Evolutionary conservation across 164 flowering plant genomes (phyloP).

Genomic region (Warburgia ugandensis): DNA sequence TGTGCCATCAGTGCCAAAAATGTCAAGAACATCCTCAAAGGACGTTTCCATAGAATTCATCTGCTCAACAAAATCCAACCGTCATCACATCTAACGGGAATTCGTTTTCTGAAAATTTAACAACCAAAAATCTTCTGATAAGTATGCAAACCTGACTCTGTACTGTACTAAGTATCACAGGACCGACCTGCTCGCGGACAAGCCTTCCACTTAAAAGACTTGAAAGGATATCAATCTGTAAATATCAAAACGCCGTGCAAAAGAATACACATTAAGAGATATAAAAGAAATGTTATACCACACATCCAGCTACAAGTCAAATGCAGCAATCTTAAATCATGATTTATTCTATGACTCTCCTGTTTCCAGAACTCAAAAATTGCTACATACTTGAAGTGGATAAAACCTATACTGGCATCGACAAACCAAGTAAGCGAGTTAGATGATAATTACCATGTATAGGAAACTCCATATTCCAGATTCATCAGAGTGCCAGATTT

Average conservation of each 20-base stretch:
- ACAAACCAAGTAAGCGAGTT: background rate
- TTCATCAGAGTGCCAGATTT: slow-evolving; percentile 75
- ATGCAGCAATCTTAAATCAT: background rate
- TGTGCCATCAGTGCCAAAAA: slow-evolving; percentile 61
- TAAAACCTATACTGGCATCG: no score
- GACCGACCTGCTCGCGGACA: slow-evolving; percentile 85
- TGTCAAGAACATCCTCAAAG: slow-evolving; percentile 56
- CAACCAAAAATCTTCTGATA: background rate
- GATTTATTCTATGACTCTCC: no score
- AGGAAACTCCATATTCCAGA: slow-evolving; percentile 64
- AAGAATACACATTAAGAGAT: background rate
- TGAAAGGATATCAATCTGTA: slow-evolving; percentile 73
- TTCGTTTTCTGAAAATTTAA: background rate
- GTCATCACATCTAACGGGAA: background rate
- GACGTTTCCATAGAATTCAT: slow-evolving; percentile 71
- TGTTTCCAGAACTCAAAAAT: no score
- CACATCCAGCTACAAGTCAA: background rate
- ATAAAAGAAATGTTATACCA: no score
- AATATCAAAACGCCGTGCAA: background rate
- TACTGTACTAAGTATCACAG: slow-evolving; percentile 91
- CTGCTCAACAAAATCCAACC: slow-evolving; percentile 25
- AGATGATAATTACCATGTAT: slow-evolving; percentile 44
- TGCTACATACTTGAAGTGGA: no score
- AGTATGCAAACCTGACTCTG: slow-evolving; percentile 68
- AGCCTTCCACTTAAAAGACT: slow-evolving; percentile 88